These are phyloP conservation scores for Phragmites australis DNA, from an alignment of 176 grass and related monocot species.

Conservation along the genomic window DNA sequence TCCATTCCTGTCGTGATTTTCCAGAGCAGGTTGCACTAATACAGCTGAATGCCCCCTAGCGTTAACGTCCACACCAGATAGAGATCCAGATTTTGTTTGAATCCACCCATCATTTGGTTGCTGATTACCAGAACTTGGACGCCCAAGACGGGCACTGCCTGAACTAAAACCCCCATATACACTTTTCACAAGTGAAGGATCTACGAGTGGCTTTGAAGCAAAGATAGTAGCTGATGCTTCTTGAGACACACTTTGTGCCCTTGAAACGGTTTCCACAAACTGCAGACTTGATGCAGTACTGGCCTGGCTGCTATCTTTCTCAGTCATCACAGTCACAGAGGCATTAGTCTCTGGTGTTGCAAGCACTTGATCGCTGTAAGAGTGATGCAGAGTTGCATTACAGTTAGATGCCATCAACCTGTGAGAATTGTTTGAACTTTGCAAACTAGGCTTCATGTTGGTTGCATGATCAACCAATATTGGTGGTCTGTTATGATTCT, in stretches of 20 bases:
- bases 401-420: constrained; percentile 42
- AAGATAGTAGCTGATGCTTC: constrained; percentile 31
- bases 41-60: constrained; percentile 33
- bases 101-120: constrained; percentile 29
- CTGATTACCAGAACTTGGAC: constrained; percentile 27
- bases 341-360: constrained; percentile 45
- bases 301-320: constrained; percentile 41
- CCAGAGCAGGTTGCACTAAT: constrained; percentile 15
- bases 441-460: constrained; percentile 20
- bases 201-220: constrained; percentile 5
- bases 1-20: constrained; percentile 41
- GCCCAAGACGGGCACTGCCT: constrained; percentile 9
- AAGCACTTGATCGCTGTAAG: constrained; percentile 44
- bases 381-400: constrained; percentile 41
- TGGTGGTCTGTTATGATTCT: constrained; percentile 28
- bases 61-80: constrained; percentile 26
- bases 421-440: constrained; percentile 31
- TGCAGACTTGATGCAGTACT: constrained; percentile 18
- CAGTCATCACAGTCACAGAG: constrained; percentile 17
- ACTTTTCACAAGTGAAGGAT: constrained; percentile 15
- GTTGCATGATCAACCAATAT: constrained; percentile 21
- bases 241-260: constrained; percentile 32
- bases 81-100: constrained; percentile 27
- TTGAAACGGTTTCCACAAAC: constrained; percentile 28
- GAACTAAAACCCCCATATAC: constrained; percentile 3